These are phyloP conservation scores for Gracilaria domingensis DNA, from an alignment of 23 red algal species.

Conservation along the genomic window DNA sequence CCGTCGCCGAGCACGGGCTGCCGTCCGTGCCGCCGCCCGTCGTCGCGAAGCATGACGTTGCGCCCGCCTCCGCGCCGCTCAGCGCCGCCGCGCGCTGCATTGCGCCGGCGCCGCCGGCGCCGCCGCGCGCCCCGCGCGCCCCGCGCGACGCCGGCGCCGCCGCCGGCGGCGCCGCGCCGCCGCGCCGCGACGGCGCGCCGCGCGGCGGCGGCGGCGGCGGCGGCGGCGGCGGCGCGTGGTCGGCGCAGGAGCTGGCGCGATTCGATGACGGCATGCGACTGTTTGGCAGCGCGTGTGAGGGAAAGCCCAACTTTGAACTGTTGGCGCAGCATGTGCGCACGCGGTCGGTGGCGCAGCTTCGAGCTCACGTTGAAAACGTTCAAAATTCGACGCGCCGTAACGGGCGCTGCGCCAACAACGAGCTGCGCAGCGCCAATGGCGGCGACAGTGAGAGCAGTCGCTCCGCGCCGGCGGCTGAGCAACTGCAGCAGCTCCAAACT, in stretches of 20 bases:
- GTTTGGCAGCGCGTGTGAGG: conserved; percentile 50
- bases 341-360: conserved; percentile 72
- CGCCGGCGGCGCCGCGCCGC: background rate
- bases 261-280: conserved; percentile 63
- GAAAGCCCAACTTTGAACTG: conserved; percentile 50
- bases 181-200: background rate
- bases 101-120: background rate
- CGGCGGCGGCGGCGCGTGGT: conserved; percentile 50
- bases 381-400: background rate
- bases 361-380: background rate
- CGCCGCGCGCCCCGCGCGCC: background rate
- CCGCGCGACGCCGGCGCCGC: background rate
- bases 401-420: background rate
- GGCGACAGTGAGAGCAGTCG: too few relatives aligned
- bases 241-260: conserved; percentile 70
- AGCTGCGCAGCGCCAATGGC: background rate
- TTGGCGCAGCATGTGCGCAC: conserved; percentile 74
- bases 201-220: background rate
- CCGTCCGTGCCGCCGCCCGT: conserved; percentile 3
- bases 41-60: background rate
- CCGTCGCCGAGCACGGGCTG: conserved; percentile 69
- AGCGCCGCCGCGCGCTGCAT: background rate
- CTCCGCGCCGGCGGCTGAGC: background rate
- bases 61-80: background rate
- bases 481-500: background rate